Percentiles rank a stretch among this genome's conserved stretches.
phyloP scores from a whole-genome alignment of 2,329 filamentous ascomycete species.

The Zarea fungicola region DNA sequence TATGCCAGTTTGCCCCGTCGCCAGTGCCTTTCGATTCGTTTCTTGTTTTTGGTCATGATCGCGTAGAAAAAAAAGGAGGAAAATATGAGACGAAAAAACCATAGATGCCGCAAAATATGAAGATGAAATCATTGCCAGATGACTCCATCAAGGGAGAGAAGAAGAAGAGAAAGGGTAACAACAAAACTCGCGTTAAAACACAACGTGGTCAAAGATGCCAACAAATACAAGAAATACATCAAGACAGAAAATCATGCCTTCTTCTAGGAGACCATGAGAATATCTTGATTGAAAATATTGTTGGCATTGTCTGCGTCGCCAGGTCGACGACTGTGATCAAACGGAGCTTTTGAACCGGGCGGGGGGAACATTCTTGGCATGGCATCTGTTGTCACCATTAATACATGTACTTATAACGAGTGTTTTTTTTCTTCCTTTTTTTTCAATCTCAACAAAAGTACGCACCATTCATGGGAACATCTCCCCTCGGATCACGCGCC shows the following conservation, averaged over 20 bases:
- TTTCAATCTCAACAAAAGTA: neutral
- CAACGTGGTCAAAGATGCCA: neutral
- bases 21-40: conserved; percentile 2
- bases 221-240: too few species aligned
- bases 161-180: neutral
- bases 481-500: neutral
- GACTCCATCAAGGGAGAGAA: neutral
- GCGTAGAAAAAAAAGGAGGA: neutral
- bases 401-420: too few species aligned
- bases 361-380: conserved; percentile 2
- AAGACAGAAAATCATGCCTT: neutral
- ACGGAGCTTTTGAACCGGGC: neutral
- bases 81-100: neutral
- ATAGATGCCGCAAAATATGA: neutral
- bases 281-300: conserved; percentile 9
- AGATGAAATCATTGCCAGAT: neutral
- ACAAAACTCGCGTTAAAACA: neutral
- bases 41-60: conserved; percentile 5
- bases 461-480: conserved; percentile 5
- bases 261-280: neutral
- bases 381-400: neutral
- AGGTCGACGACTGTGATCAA: neutral
- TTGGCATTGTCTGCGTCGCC: neutral
- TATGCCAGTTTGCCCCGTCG: conserved; percentile 4
- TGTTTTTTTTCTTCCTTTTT: too few species aligned